Evolutionary conservation across 2,329 filamentous ascomycete species (phyloP), one percentile per base, ranked within the genome.

Genomic region (Metarhizium robertsii): DNA sequence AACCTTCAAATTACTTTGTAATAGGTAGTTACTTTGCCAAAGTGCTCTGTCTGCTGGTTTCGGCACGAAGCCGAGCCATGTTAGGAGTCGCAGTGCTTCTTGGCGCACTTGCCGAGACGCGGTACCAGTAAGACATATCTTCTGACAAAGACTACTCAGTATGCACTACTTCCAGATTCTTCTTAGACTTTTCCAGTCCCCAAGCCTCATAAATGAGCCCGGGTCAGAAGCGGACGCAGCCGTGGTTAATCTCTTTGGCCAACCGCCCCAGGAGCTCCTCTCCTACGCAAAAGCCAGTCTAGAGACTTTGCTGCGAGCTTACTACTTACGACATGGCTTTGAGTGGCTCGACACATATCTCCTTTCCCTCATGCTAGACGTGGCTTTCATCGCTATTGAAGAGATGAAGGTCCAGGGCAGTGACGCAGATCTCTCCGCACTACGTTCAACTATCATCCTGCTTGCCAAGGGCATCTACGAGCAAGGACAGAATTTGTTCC

Each of bases 291-390:
- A n/a, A 13, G 25, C n/a, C n/a, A 49, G 46, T n/a, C 20, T 53
- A 6, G 51, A 53, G 29, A 53, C 51, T 8, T 36, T 53, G 5
- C 14, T 53, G 32, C 32, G 51, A 32, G 20, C 40, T 45, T 53
- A 53, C 36, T 53, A 53, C 51, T 36, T 53, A 10, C 51, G 51
- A 16, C 51, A 53, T 36, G 40, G 38, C 34, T 53, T 53, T 36
- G 51, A 53, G 51, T 40, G 40, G 29, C 40, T 53, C 16, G 51
- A 53, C 36, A 53, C 51, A n/a, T 53, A 40, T 30, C 32, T 53
- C 10, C 10, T 53, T 13, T 29, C 38, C 11, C 38, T 29, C 3
- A 32, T 53, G 10, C 10, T 30, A n/a, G 52, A 53, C 18, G 25
- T 29, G 2, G 6, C 16, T 16, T 30, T 34, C 13, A 34, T 14